Evolutionary conservation across 495 filamentous ascomycete species (phyloP), one percentile per base, ranked within the genome.

Genomic region (Xylaria cubensis): DNA sequence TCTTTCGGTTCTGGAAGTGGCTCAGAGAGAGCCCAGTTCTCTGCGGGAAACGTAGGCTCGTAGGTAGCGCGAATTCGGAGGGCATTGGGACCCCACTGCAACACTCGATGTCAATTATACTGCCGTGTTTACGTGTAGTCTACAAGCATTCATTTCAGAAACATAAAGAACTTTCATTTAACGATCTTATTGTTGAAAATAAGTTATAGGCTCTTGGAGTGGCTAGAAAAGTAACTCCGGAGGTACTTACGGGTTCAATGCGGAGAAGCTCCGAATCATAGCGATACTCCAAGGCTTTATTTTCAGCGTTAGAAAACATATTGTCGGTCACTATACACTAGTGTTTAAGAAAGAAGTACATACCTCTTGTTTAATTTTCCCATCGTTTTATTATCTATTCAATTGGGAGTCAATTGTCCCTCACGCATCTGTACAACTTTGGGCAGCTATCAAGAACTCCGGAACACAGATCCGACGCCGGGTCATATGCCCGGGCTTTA

Each of bases 51-150:
- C 15, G 74, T 76, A 17, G 80, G 73, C 36, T 80, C 80, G 70
- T 85, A 86, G 29, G 86, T 89, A 4, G 87, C 86, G 36, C 87
- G 84, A 34, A 90, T 73, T 19, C 88, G 86, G 50, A 90, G 74
- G 1, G 87, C 85, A 73, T 87, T 85, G 10, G 80, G 76, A 32
- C 87, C 86, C 87, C 87, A 89, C 66, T 61, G 58, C 58, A 39
- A n/a, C n/a, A 39, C 32, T 61, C 17, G 34, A 12, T 17, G 34
- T 61, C 19, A 61, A 34, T 59, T 36, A 36, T 12, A 36, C 3
- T 29, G 29, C 55, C 13, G 36, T 59, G n/a, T 58, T 19, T 34
- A 8, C 24, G 55, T 15, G 4, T 59, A 17, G 15, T 59, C 15
- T 58, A 29, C 34, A 19, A 34, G 26, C 12, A 34, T 2, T 58